Evolutionary conservation across 1,284 basidiomycete genomes (phyloP).

Genomic region (Ceratobasidium sp.): DNA sequence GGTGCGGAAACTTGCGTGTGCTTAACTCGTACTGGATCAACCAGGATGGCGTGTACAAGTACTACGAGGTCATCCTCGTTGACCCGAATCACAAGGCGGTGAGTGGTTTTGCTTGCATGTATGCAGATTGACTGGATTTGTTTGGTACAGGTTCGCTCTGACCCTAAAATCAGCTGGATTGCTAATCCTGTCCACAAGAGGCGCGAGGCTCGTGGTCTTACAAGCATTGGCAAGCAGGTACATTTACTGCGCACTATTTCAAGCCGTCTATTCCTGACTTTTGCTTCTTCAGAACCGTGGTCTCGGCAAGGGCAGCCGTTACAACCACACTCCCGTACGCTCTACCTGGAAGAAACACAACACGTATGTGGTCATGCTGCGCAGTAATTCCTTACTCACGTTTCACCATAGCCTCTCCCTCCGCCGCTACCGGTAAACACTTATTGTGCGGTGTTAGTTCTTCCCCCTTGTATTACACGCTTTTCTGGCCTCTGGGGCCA

Average conservation of each 20-base stretch:
- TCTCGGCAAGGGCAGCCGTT: slow-evolving; percentile 93
- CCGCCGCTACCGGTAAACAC: slow-evolving; percentile 91
- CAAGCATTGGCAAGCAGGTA: slow-evolving; percentile 93
- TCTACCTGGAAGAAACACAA: slow-evolving; percentile 98
- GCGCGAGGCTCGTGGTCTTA: slow-evolving; percentile 97
- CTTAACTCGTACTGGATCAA: slow-evolving; percentile 99
- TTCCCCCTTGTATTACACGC: slow-evolving; percentile 45
- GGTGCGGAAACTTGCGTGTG: slow-evolving; percentile 96
- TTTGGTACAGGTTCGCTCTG: slow-evolving; percentile 81
- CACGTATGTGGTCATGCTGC: slow-evolving; percentile 62
- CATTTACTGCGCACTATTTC: slow-evolving; percentile 50
- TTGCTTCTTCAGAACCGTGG: slow-evolving; percentile 75
- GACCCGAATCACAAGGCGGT: slow-evolving; percentile 94
- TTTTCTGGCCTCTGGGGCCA: slow-evolving; percentile 25
- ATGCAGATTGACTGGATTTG: neutral
- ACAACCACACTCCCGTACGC: slow-evolving; percentile 93
- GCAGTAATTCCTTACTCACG: slow-evolving; percentile 6
- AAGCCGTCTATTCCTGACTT: slow-evolving; percentile 15
- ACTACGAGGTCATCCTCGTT: slow-evolving; percentile 98
- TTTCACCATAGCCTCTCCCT: slow-evolving; percentile 75
- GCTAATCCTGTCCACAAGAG: slow-evolving; percentile 98
- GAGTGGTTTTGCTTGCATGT: slow-evolving; percentile 55
- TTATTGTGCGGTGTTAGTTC: slow-evolving; percentile 50
- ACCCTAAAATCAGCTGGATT: slow-evolving; percentile 99
- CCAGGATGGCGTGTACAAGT: slow-evolving; percentile 99